Percentiles rank a stretch among this genome's conserved stretches.
Conservation (phyloP, 768 basidiomycete species). For the Vararia minispora region DNA sequence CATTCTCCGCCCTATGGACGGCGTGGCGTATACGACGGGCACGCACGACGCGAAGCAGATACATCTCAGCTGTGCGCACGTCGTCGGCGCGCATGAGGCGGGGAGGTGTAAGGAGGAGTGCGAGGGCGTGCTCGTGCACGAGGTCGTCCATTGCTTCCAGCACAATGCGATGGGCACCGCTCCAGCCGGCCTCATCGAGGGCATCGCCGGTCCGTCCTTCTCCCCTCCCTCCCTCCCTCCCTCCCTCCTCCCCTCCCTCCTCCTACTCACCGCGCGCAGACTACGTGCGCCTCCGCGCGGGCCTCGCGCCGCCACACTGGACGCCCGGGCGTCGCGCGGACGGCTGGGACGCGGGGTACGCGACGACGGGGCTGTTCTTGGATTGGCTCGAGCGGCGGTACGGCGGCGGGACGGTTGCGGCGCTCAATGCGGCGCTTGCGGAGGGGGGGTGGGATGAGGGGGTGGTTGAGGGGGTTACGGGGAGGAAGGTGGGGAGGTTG, state of each 20-base stretch:
- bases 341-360: slow-evolving; percentile 70
- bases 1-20: slow-evolving; percentile 53
- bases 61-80: slow-evolving; percentile 58
- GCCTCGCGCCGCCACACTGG: slow-evolving; percentile 65
- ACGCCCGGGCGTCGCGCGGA: slow-evolving; percentile 28
- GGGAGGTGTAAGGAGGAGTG: slow-evolving; percentile 46
- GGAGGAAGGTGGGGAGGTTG: slow-evolving; percentile 38
- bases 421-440: slow-evolving; percentile 46
- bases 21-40: slow-evolving; percentile 61
- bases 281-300: slow-evolving; percentile 55
- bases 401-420: slow-evolving; percentile 41
- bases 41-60: slow-evolving; percentile 54
- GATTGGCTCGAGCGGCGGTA: slow-evolving; percentile 50
- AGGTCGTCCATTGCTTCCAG: slow-evolving; percentile 75
- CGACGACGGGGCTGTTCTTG: slow-evolving; percentile 64
- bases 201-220: slow-evolving; percentile 53
- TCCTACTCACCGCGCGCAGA: slow-evolving; percentile 28
- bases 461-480: slow-evolving; percentile 43
- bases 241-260: background rate
- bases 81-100: slow-evolving; percentile 34
- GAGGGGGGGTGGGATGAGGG: slow-evolving; percentile 35
- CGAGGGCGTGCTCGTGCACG: slow-evolving; percentile 58
- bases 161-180: slow-evolving; percentile 48
- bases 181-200: slow-evolving; percentile 67
- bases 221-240: background rate